Percentiles rank a stretch among this genome's conserved stretches.
Evolutionary conservation across 169 alveolate species (phyloP).

Genomic region (Theileria annulata): DNA sequence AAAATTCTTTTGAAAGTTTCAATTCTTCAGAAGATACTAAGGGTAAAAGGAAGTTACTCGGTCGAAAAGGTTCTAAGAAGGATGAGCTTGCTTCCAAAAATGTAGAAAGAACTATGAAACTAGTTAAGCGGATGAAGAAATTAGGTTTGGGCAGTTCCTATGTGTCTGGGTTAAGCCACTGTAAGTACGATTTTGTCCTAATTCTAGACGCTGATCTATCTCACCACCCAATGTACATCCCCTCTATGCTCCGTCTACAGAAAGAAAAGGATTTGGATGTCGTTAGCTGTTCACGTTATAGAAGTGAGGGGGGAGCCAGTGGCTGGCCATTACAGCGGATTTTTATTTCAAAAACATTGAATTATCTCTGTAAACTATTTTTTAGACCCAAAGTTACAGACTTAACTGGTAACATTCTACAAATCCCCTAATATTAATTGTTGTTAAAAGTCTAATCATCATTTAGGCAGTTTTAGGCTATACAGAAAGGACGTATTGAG

Average conservation of each 20-base stretch:
- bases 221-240: constrained; percentile 94
- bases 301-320: constrained; percentile 92
- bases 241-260: constrained; percentile 88
- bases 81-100: constrained; percentile 14
- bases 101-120: constrained; percentile 28
- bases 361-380: constrained; percentile 84
- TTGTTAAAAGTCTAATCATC: not conserved
- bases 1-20: not conserved
- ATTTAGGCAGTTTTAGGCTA: constrained; percentile 79
- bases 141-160: constrained; percentile 96
- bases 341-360: constrained; percentile 92
- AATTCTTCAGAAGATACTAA: not conserved
- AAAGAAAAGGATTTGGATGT: constrained; percentile 87
- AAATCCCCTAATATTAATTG: not conserved
- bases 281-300: constrained; percentile 95
- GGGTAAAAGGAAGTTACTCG: constrained; percentile 4
- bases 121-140: constrained; percentile 90
- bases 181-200: constrained; percentile 90
- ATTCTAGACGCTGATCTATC: constrained; percentile 98
- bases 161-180: constrained; percentile 89
- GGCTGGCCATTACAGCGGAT: constrained; percentile 95
- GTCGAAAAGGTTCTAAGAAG: constrained; percentile 28
- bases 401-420: constrained; percentile 89
- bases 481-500: constrained; percentile 88
- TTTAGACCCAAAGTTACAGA: constrained; percentile 85